A percentile compares a stretch with the other conserved stretches of the same genome.
phyloP scores from a whole-genome alignment of 371 early-diverging fungal species.

The Rhizomucor pusillus region DNA sequence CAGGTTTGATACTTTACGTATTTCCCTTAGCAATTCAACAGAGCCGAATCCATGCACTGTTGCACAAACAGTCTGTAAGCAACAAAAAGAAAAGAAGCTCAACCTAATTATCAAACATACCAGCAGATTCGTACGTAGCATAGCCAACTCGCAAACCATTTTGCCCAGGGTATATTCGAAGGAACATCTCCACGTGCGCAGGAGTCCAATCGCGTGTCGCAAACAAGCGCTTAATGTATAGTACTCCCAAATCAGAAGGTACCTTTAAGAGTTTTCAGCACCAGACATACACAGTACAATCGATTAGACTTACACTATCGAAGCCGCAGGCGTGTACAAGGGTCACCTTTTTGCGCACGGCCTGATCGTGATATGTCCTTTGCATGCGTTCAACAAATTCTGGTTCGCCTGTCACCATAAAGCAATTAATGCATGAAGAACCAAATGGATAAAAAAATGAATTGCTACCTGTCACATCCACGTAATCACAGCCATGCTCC shows the following conservation, averaged over 20 bases:
- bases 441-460: neutral
- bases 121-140: constrained; percentile 63
- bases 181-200: constrained; percentile 62
- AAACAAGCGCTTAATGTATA: constrained; percentile 52
- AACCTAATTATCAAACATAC: constrained; percentile 17
- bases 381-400: constrained; percentile 77
- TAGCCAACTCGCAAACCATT: constrained; percentile 55
- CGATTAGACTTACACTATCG: constrained; percentile 73
- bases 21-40: constrained; percentile 46
- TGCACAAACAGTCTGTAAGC: neutral
- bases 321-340: constrained; percentile 90
- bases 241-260: constrained; percentile 61
- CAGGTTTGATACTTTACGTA: constrained; percentile 51
- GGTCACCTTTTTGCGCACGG: constrained; percentile 57
- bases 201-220: constrained; percentile 42
- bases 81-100: no score
- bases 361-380: constrained; percentile 71
- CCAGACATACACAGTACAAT: no score
- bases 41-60: constrained; percentile 57
- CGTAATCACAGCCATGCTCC: constrained; percentile 74
- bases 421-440: neutral
- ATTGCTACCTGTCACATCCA: constrained; percentile 71
- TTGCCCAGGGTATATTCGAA: constrained; percentile 47
- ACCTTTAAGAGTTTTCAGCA: no score
- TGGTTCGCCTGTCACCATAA: constrained; percentile 52